Evolutionary conservation across 1,139 yeast species (phyloP), one percentile per base, ranked within the genome.

Genomic region (Pichia sp.): DNA sequence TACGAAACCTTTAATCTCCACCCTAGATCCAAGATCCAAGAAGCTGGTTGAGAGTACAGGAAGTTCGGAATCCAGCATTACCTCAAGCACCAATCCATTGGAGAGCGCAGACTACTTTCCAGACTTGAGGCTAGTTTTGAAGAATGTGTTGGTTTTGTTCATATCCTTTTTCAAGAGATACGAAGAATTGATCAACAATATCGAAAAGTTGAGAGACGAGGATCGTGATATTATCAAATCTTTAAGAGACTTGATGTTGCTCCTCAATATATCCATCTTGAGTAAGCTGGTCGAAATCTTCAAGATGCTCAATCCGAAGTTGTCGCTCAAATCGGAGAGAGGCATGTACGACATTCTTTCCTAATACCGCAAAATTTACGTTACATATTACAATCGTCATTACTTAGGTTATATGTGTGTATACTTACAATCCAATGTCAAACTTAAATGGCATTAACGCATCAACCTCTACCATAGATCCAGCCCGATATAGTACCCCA

Each of bases 401-500:
- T n/a, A n/a, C n/a, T n/a, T n/a, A n/a, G n/a, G n/a, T n/a, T n/a
- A n/a, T n/a, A n/a, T n/a, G n/a, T n/a, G n/a, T n/a, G n/a, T n/a
- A n/a, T n/a, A n/a, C n/a, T n/a, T n/a, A n/a, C n/a, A n/a, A n/a
- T n/a, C n/a, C n/a, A n/a, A n/a, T n/a, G n/a, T n/a, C n/a, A n/a
- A n/a, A n/a, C n/a, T n/a, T n/a, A n/a, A n/a, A n/a, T n/a, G n/a
- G n/a, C n/a, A n/a, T n/a, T n/a, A n/a, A n/a, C n/a, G n/a, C n/a
- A n/a, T 25, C 14, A 13, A 25, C 29, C 26, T 22, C 25, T 15
- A 16, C 27, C 22, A 26, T 30, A 51, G 15, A 53, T 36, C 30
- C 35, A 39, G 9, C 45, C 44, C 5, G 61, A 58, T 9, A 56
- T 37, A 18, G 38, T 42, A 4, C 51, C 47, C 69, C 71, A 65